Percentiles rank a stretch among this genome's conserved stretches.
phyloP scores from a whole-genome alignment of 2,329 filamentous ascomycete species.

The Talaromyces islandicus region DNA sequence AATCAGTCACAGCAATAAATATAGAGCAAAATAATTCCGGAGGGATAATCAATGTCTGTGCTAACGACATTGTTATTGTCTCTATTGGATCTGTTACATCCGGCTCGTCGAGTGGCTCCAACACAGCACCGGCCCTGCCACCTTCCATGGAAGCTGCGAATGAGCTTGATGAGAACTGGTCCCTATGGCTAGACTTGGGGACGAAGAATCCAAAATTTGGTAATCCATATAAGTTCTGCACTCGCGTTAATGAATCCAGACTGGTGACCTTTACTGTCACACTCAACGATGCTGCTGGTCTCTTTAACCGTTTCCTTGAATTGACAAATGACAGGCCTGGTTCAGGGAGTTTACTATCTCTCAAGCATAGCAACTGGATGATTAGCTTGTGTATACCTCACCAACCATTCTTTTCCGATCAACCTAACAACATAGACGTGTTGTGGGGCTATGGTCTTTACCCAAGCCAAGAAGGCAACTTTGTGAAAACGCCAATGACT shows the following conservation, averaged over 20 bases:
- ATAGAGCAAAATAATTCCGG: no score
- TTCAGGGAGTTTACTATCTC: constrained; percentile 28
- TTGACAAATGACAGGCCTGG: not conserved
- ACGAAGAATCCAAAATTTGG: constrained; percentile 27
- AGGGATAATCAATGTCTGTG: not conserved
- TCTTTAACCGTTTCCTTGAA: not conserved
- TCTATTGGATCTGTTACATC: not conserved
- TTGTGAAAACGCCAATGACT: constrained; percentile 24
- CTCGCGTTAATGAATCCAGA: constrained; percentile 28
- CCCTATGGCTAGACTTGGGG: not conserved
- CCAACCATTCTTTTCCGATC: constrained; percentile 38
- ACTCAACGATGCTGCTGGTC: constrained; percentile 17
- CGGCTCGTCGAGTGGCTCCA: not conserved
- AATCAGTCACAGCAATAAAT: not conserved
- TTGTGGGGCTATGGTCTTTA: not conserved
- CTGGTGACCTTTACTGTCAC: constrained; percentile 40
- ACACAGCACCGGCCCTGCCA: not conserved
- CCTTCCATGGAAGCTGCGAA: not conserved
- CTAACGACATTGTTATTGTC: not conserved
- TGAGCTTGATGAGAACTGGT: not conserved
- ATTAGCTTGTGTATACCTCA: constrained; percentile 35
- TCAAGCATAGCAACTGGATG: constrained; percentile 37
- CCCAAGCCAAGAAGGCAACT: not conserved
- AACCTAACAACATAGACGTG: constrained; percentile 14
- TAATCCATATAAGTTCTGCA: constrained; percentile 38